These are phyloP conservation scores for Fraxinus quadrangulata DNA, from an alignment of 257 asterid genomes.

Conservation along the genomic window DNA sequence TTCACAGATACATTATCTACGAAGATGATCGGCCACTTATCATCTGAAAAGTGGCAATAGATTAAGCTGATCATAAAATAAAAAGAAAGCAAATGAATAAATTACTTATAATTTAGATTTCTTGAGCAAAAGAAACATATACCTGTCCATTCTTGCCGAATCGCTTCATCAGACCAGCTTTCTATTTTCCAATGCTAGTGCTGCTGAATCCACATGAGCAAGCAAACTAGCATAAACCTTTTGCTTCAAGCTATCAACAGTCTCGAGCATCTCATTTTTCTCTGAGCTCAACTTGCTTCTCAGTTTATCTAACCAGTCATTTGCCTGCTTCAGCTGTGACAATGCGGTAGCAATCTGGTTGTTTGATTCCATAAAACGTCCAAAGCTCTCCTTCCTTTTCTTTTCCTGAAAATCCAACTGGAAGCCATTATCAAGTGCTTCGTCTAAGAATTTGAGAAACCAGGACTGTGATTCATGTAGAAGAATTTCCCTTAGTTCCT, in stretches of 20 bases:
- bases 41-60: neutral
- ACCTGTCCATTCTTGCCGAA: neutral
- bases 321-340: slow-evolving; percentile 77
- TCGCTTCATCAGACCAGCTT: slow-evolving; percentile 33
- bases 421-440: slow-evolving; percentile 69
- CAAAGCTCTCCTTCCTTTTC: slow-evolving; percentile 43
- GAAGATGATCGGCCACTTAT: slow-evolving; percentile 17
- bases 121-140: neutral
- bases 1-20: neutral
- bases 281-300: slow-evolving; percentile 39
- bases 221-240: slow-evolving; percentile 78
- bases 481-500: slow-evolving; percentile 49
- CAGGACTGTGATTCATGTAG: slow-evolving; percentile 55
- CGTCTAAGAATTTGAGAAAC: slow-evolving; percentile 74
- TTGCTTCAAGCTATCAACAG: slow-evolving; percentile 68
- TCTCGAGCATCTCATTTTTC: slow-evolving; percentile 41
- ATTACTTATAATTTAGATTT: slow-evolving; percentile 20
- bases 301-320: slow-evolving; percentile 72
- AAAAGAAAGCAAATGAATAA: slow-evolving; percentile 12
- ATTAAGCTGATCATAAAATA: slow-evolving; percentile 1
- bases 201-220: slow-evolving; percentile 76
- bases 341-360: slow-evolving; percentile 63
- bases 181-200: slow-evolving; percentile 71
- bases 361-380: slow-evolving; percentile 41
- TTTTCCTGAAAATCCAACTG: slow-evolving; percentile 36